Evolutionary conservation across 192 early-diverging fungal species (phyloP), one percentile per base, ranked within the genome.

Genomic region (Coemansia sp.): DNA sequence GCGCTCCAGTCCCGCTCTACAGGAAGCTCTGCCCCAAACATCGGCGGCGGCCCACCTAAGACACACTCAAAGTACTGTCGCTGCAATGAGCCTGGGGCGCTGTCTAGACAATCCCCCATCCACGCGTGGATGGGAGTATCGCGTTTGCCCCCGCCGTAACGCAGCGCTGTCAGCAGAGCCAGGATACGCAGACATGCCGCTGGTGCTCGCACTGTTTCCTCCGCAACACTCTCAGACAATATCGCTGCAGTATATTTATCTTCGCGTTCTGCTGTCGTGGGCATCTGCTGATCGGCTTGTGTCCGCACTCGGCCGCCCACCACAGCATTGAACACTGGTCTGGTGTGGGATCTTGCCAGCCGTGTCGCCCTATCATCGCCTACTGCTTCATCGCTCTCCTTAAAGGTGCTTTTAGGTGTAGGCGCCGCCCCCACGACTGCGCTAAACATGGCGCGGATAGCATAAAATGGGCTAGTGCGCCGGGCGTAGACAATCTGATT

Each of bases 41-140:
- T 65, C 8, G 78, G 70, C 21, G 69, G n/a, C 6, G 33, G 42
- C 11, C 22, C 17, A 1, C 31, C 33, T n/a, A 81, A 31, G 17
- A 68, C 31, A 4, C 32, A 14, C 2, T 54, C 63, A 67, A 76
- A 81, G 61, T 72, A 81, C 25, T 14, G 10, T 33, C 27, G 46
- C 61, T 70, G 57, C 53, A 75, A 29, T 2, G 27, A 23, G 27
- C 27, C 22, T 14, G 78, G 73, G 30, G 78, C 70, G 3, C 54
- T 27, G 51, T 76, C 70, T 5, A 76, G 56, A 51, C 66, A 71
- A 54, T 81, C 78, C 0, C 74, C 72, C 46, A 81, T 61, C 78
- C 78, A 81, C 67, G 68, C 72, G 53, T 81, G 57, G 29, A 81
- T 75, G 6, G 78, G 78, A 42, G 78, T 75, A 21, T 72, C 71